Percentiles rank a stretch among this genome's conserved stretches.
Conservation (phyloP, 2,329 filamentous ascomycete genomes). For the Fusarium tuaranense region DNA sequence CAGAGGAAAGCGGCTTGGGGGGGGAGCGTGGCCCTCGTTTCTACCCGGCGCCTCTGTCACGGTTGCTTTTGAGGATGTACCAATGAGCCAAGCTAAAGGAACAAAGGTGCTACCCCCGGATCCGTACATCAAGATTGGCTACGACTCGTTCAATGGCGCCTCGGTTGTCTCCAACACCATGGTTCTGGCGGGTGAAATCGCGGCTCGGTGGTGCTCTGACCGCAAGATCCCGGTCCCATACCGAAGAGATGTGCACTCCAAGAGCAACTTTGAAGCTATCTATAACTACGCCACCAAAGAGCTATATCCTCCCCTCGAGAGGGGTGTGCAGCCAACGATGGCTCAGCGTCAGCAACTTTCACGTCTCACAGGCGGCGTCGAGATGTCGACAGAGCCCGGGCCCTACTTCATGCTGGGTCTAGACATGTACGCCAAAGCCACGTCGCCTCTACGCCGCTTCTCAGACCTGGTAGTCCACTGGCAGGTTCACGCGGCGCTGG, state of each 20-base stretch:
- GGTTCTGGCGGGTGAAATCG: slow-evolving; percentile 72
- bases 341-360: slow-evolving; percentile 46
- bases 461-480: slow-evolving; percentile 73
- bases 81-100: slow-evolving; percentile 19
- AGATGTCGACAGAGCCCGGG: slow-evolving; percentile 64
- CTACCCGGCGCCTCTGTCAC: slow-evolving; percentile 56
- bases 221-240: slow-evolving; percentile 71
- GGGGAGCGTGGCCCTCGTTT: slow-evolving; percentile 64
- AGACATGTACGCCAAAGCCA: slow-evolving; percentile 72
- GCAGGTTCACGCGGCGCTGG: slow-evolving; percentile 72
- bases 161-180: slow-evolving; percentile 60
- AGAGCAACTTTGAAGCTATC: slow-evolving; percentile 50
- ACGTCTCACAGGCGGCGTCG: slow-evolving; percentile 59
- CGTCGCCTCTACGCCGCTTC: slow-evolving; percentile 75
- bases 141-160: slow-evolving; percentile 46
- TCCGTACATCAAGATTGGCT: slow-evolving; percentile 60
- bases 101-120: slow-evolving; percentile 55
- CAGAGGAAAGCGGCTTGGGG: slow-evolving; percentile 55
- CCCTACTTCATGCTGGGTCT: slow-evolving; percentile 69
- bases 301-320: slow-evolving; percentile 49
- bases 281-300: slow-evolving; percentile 52
- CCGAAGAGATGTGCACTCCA: slow-evolving; percentile 60
- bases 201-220: slow-evolving; percentile 69
- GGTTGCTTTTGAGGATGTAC: slow-evolving; percentile 56
- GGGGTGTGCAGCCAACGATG: slow-evolving; percentile 49